Conservation (phyloP, 805 yeast genomes). For the Yueomyces sinensis region DNA sequence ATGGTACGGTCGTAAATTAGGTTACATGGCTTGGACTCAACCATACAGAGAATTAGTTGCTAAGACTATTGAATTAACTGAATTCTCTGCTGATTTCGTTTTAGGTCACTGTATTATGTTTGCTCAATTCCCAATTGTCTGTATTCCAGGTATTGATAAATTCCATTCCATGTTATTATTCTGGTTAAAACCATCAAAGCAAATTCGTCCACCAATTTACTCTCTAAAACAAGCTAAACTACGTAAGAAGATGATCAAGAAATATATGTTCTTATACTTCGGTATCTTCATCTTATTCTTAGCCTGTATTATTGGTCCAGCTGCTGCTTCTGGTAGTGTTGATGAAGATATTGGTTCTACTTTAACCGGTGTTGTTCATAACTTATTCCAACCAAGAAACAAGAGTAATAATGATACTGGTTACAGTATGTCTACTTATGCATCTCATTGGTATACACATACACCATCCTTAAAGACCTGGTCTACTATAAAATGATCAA, state of each 20-base stretch:
- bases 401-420: constrained; percentile 78
- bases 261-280: constrained; percentile 75
- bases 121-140: constrained; percentile 75
- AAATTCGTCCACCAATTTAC: constrained; percentile 94
- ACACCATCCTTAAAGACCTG: constrained; percentile 42
- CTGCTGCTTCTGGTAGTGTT: constrained; percentile 58
- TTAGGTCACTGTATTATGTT: constrained; percentile 83
- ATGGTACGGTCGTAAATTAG: constrained; percentile 90
- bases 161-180: constrained; percentile 97
- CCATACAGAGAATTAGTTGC: constrained; percentile 91
- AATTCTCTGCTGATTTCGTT: constrained; percentile 91
- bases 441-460: constrained; percentile 28
- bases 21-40: constrained; percentile 89
- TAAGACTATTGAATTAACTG: constrained; percentile 84
- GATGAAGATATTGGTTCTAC: constrained; percentile 20
- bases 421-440: constrained; percentile 22
- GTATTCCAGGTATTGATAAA: constrained; percentile 81
- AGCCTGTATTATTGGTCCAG: constrained; percentile 80
- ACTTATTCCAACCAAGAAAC: constrained; percentile 84
- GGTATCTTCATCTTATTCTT: constrained; percentile 53
- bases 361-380: constrained; percentile 33
- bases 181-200: constrained; percentile 95
- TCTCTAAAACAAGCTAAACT: constrained; percentile 90
- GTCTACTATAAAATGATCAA: constrained; percentile 30
- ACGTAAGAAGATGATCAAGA: constrained; percentile 93